Evolutionary conservation across 2,329 filamentous ascomycete genomes (phyloP).

Genomic region (Botrytis elliptica): DNA sequence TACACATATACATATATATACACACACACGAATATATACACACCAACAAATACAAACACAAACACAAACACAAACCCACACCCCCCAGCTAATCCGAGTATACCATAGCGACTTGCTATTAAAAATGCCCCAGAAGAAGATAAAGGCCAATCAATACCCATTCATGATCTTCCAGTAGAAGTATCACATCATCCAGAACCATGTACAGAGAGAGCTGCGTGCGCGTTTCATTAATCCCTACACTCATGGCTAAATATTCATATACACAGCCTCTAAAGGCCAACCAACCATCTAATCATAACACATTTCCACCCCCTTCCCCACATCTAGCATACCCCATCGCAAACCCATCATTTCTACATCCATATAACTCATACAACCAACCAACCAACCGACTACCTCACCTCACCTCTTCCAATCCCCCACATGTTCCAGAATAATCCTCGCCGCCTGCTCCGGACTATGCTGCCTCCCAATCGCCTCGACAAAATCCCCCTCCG

Average conservation of each 20-base stretch:
- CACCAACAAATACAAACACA: neutral
- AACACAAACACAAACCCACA: neutral
- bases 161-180: neutral
- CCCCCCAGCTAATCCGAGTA: neutral
- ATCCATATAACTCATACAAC: no score
- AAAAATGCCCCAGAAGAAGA: neutral
- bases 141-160: neutral
- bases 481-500: slow-evolving; percentile 96
- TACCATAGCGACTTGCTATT: neutral
- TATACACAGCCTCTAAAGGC: neutral
- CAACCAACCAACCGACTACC: neutral
- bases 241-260: neutral
- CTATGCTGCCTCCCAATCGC: slow-evolving; percentile 94
- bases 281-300: neutral
- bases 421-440: slow-evolving; percentile 84
- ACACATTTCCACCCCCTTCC: neutral
- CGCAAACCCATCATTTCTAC: neutral
- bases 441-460: slow-evolving; percentile 76
- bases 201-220: slow-evolving; percentile 8
- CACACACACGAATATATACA: neutral
- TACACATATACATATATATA: neutral
- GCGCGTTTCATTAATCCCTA: neutral
- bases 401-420: slow-evolving; percentile 57
- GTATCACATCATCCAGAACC: neutral
- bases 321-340: neutral